Evolutionary conservation across 768 basidiomycete species (phyloP).

Genomic region (Trametes cubensis): DNA sequence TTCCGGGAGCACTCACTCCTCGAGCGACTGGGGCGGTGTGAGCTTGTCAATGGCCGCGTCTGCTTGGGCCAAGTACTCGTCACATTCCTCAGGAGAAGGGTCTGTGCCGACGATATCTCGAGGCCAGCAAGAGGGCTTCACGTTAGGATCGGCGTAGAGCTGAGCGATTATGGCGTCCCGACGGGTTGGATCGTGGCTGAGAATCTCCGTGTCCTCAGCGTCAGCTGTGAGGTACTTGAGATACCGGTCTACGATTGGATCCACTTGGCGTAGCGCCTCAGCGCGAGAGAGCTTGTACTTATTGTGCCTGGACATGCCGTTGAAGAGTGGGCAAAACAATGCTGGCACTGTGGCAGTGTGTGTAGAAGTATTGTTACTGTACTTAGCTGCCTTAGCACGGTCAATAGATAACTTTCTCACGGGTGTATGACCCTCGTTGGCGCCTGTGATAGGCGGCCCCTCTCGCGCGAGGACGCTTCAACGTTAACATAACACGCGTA

Average conservation of each 20-base stretch:
- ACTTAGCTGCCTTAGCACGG: too few species aligned
- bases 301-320: too few species aligned
- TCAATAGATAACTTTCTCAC: too few species aligned
- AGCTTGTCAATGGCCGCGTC: slow-evolving; percentile 1
- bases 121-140: neutral
- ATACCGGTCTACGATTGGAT: neutral
- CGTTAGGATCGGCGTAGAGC: neutral
- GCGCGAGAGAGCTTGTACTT: neutral
- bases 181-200: neutral
- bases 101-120: neutral
- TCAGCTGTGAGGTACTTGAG: neutral
- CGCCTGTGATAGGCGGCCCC: too few species aligned
- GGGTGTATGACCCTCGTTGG: too few species aligned
- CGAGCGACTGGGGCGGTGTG: neutral
- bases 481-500: too few species aligned
- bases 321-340: too few species aligned
- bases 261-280: neutral
- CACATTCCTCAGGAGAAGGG: neutral
- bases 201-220: slow-evolving; percentile 2
- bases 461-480: too few species aligned
- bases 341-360: too few species aligned
- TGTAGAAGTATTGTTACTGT: too few species aligned
- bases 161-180: neutral
- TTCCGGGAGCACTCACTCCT: neutral
- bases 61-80: neutral